Evolutionary conservation across 805 yeast genomes (phyloP), one percentile per base, ranked within the genome.

Genomic region (Schwanniomyces yamadae): DNA sequence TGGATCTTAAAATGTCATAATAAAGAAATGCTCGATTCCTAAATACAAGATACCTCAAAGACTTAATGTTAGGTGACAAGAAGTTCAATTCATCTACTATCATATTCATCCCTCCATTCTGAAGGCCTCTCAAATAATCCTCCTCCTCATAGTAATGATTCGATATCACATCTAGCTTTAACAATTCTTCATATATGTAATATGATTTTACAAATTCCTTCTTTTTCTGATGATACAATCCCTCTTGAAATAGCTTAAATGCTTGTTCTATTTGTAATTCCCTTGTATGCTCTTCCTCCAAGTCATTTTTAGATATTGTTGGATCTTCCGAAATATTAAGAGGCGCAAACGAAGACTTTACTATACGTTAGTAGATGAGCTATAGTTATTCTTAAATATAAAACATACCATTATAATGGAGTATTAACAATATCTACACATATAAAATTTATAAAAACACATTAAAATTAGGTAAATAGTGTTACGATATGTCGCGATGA

Each of bases 201-300:
- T 71, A 69, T 0, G 97, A 82, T 3, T 62, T 68, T 0, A 57
- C 59, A 41, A 69, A 73, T 2, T 75, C 52, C 3, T 63, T 59
- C 1, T 63, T 56, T 43, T 80, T 78, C 46, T 93, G 91, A 7
- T 63, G 62, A 7, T 61, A 57, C 28, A 93, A 64, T 0, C 96
- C 96, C 14, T 61, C 59, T 48, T 87, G 87, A 54, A 84, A 88
- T 9, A 80, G 61, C 46, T 77, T 78, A 55, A 84, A 82, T 3
- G 95, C 93, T 52, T 84, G 85, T 57, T 93, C 98, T 14, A 81
- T 73, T 61, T 91, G 97, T 16, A 91, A 66, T 55, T 93, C 99
- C 31, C 96, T 69, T 1, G 97, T 84, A 51, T 89, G 95, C 45
- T 88, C 91, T 45, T 90, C 96, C 22, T 82, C 84, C 25, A 59